A percentile compares a stretch with the other conserved stretches of the same genome.
Evolutionary conservation across 2,329 filamentous ascomycete species (phyloP).

Genomic region (Phialemonium atrogriseum): DNA sequence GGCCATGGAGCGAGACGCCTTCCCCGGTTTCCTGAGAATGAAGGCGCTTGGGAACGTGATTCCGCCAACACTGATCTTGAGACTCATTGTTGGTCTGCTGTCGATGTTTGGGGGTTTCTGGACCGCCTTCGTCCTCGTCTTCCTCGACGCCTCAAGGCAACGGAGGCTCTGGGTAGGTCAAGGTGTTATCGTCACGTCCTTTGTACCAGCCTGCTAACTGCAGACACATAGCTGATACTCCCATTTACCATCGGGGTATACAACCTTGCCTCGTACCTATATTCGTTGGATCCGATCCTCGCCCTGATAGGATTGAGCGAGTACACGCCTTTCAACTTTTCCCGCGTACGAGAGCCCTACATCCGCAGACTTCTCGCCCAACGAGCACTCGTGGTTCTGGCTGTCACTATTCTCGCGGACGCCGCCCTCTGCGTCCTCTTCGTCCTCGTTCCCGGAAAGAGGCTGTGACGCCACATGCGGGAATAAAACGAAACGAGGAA

Average conservation of each 20-base stretch:
- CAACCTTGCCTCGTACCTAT: slow-evolving; percentile 83
- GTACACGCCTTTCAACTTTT: slow-evolving; percentile 92
- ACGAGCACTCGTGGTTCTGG: slow-evolving; percentile 72
- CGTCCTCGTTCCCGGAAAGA: slow-evolving; percentile 87
- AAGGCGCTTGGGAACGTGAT: slow-evolving; percentile 96
- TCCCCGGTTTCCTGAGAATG: slow-evolving; percentile 88
- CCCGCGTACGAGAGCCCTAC: slow-evolving; percentile 80
- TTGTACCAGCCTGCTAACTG: slow-evolving; percentile 8
- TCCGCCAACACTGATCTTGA: slow-evolving; percentile 77
- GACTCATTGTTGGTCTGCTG: slow-evolving; percentile 76
- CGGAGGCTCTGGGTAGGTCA: slow-evolving; percentile 76
- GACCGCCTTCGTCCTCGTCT: slow-evolving; percentile 88
- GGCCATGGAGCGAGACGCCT: slow-evolving; percentile 99
- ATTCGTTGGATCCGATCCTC: slow-evolving; percentile 86
- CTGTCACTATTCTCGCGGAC: slow-evolving; percentile 67
- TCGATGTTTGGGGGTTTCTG: slow-evolving; percentile 90
- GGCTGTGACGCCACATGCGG: too few relatives aligned
- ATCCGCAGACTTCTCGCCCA: slow-evolving; percentile 79
- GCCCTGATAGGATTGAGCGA: slow-evolving; percentile 87
- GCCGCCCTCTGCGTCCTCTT: slow-evolving; percentile 82
- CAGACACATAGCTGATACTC: slow-evolving; percentile 50
- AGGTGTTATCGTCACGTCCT: too few relatives aligned
- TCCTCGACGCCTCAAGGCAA: slow-evolving; percentile 66
- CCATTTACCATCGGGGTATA: slow-evolving; percentile 92
- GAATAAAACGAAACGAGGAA: too few relatives aligned